Base-by-base conservation (phyloP, 83 land plant genomes). In the Diphasiastrum complanatum region DNA sequence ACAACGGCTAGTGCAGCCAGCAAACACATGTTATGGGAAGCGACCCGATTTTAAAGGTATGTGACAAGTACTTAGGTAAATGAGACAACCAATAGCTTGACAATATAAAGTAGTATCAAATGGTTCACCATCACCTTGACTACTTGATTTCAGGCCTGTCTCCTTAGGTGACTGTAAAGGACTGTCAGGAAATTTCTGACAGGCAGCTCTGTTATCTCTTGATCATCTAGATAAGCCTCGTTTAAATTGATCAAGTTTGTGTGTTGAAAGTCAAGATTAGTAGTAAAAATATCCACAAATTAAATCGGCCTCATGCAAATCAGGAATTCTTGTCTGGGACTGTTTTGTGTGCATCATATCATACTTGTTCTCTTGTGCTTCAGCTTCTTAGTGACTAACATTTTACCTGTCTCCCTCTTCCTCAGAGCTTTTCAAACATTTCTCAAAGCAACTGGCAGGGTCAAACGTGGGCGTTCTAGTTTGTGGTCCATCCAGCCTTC, bases 401-500 rank as follows among this genome's bases (percentile, higher is more conserved):
- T 5, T 34, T 38, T 14, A 10, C 29, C 19, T 26, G 60, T 24
- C 1, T 59, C 3, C 6, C 33, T 28, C 14, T 67, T 27, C 37
- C 69, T 69, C 83, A 89, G 95, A 62, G 5, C 73, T 85, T 23
- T 85, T 89, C 48, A 71, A 36, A 11, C 67, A 66, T 4, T 51
- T 73, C 24, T 47, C 80, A 1, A 66, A 78, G 28, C 24, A 41
- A 18, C 70, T 73, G 79, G 77, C 80, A 2, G 45, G 65, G 38
- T 77, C 69, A 20, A 78, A 85, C 67, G 77, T 81, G 2, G 95
- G 95, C 16, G 85, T 89, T 4, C 65, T 89, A 27, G 81, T 89
- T 2, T 89, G 91, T 52, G 95, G 95, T 14, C 95, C 95, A 5
- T 61, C 81, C 47, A 66, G 80, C 41, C 78, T 89, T 31, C 81